Conservation (phyloP, 345 rosid genomes). For the Salix udensis region DNA sequence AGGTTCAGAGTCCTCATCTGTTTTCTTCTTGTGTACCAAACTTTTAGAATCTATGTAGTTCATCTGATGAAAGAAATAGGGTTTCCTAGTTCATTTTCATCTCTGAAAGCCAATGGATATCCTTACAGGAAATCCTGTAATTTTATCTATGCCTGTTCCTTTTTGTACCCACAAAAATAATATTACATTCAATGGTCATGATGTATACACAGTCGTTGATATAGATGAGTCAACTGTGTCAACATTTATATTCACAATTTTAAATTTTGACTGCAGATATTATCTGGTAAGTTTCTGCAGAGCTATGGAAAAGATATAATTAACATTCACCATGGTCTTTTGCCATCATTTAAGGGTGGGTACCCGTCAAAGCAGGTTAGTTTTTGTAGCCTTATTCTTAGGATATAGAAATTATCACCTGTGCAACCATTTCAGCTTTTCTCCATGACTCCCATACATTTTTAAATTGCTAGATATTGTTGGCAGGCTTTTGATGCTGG, state of each 20-base stretch:
- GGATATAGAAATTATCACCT: constrained; percentile 2
- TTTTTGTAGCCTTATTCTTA: constrained; percentile 15
- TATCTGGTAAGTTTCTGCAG: constrained; percentile 67
- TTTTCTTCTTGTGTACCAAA: constrained; percentile 4
- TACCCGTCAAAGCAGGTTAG: constrained; percentile 76
- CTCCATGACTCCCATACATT: constrained; percentile 9
- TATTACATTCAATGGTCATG: neutral
- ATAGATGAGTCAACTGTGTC: constrained; percentile 6
- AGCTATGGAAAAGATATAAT: constrained; percentile 82
- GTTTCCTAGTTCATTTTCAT: constrained; percentile 4
- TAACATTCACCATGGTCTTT: constrained; percentile 97
- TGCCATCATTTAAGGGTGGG: constrained; percentile 95
- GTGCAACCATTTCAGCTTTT: constrained; percentile 1
- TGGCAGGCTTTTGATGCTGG: constrained; percentile 96
- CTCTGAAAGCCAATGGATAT: neutral
- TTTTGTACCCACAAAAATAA: neutral
- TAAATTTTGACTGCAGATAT: constrained; percentile 41
- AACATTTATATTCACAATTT: neutral
- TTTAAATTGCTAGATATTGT: constrained; percentile 37
- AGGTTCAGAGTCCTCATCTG: neutral
- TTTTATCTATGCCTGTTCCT: neutral
- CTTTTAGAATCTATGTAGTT: neutral
- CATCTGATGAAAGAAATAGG: constrained; percentile 6
- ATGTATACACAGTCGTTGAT: neutral
- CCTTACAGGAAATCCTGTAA: neutral